Conservation (phyloP, 441 rosid species). For the Euphorbia corollata region DNA sequence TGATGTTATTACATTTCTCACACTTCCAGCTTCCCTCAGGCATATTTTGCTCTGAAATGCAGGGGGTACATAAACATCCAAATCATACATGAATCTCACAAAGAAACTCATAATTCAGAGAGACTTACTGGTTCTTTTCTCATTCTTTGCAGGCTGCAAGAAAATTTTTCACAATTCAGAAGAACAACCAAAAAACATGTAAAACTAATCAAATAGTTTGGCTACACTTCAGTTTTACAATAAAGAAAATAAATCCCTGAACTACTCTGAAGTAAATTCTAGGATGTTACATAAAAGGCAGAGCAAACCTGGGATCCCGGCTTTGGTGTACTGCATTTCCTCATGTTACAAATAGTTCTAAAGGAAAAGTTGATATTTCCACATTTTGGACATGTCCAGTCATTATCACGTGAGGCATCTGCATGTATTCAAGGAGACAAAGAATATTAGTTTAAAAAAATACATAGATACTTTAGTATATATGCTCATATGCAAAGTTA, state of each 20-base stretch:
- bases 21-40: conserved; percentile 99
- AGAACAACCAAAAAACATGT: neutral
- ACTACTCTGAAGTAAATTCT: neutral
- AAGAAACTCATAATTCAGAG: conserved; percentile 12
- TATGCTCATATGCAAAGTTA: neutral
- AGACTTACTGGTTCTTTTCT: conserved; percentile 69
- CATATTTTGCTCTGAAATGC: conserved; percentile 71
- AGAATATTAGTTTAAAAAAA: neutral
- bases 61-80: conserved; percentile 21
- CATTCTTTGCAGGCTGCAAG: conserved; percentile 63
- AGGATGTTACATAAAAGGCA: conserved; percentile 12
- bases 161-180: conserved; percentile 20
- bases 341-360: conserved; percentile 92
- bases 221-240: neutral
- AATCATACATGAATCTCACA: conserved; percentile 10
- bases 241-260: neutral
- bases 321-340: conserved; percentile 94
- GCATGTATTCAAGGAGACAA: conserved; percentile 11
- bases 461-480: neutral
- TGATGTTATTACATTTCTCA: conserved; percentile 85
- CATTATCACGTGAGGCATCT: conserved; percentile 86
- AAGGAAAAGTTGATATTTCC: conserved; percentile 95
- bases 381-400: conserved; percentile 96
- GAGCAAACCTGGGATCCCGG: conserved; percentile 89
- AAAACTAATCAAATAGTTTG: neutral